Base-by-base conservation (phyloP, 176 grass and related monocot species). In the Cenchrus purpureus region DNA sequence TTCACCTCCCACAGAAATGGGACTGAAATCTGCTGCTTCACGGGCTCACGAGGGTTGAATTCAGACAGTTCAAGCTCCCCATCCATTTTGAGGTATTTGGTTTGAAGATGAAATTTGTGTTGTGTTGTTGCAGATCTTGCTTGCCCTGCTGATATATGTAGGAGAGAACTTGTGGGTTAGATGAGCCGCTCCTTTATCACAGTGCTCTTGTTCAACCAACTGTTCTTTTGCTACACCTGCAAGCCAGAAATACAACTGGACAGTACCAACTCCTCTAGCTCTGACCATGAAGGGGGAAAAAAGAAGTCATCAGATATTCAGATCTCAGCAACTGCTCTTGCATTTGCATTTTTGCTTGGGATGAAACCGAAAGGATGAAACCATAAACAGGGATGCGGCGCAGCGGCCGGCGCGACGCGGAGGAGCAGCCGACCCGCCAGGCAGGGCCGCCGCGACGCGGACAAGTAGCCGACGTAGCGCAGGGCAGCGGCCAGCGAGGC, bases 1-100 rank as follows among this genome's bases (percentile, higher is more conserved):
- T 91, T 97, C 76, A 87, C 79, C 84, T 97, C 94, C 94, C 94
- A 97, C 22, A 89, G 84, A 82, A 93, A 97, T 12, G 91, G 94
- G 37, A 97, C 84, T 76, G 91, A 93, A 83, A 97, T 97, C 83
- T 93, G 94, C 83, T 97, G 94, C 84, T 86, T 91, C 8, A 89
- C 63, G 2, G 56, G 71, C 46, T 91, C 85, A 50, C 83, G 84
- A 54, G 86, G 81, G 73, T 93, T 85, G 88, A 93, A 93, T 62
- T 92, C 90, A 3, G 84, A 14, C 59, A 70, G 68, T 60, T 94
- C 90, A 6, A 85, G 66, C 77, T 93, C 86, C 15, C 81, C 87
- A 13, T 84, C 85, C 92, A 92, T 90, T 85, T 88, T 43, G 32
- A 82, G 22, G 74, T 40, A 7, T 88, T 19, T 87, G 69, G 37